Conservation (phyloP, 495 filamentous ascomycete species). For the Pseudotulostoma volvatum region DNA sequence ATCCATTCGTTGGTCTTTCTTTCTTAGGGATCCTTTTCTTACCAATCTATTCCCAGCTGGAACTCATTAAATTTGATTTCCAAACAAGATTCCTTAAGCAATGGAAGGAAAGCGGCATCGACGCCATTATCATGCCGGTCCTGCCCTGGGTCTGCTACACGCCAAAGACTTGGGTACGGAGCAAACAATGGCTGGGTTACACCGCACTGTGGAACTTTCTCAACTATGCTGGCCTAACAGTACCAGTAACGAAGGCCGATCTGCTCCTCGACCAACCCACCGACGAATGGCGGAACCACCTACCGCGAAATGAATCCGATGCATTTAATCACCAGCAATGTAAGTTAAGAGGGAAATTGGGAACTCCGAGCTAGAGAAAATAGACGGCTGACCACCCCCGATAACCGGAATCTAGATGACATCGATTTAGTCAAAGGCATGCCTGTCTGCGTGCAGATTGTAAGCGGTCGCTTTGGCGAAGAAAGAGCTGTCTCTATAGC, state of each 20-base stretch:
- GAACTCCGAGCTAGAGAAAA: no score
- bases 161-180: conserved; percentile 32
- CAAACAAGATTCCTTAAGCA: conserved; percentile 23
- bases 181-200: conserved; percentile 43
- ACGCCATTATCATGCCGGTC: conserved; percentile 50
- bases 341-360: no score
- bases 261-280: conserved; percentile 14
- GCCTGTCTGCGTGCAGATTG: conserved; percentile 39
- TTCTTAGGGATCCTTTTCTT: no score
- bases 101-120: conserved; percentile 42
- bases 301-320: conserved; percentile 24
- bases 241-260: conserved; percentile 35
- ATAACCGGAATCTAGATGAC: conserved; percentile 16
- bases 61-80: conserved; percentile 19
- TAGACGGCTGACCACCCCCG: background rate
- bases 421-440: conserved; percentile 31
- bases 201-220: conserved; percentile 53
- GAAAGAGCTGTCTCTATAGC: conserved; percentile 32
- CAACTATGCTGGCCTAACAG: conserved; percentile 43
- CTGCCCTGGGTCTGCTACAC: conserved; percentile 36
- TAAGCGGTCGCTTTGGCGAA: conserved; percentile 31
- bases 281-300: conserved; percentile 19
- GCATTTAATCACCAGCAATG: conserved; percentile 29
- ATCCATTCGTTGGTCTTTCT: no score
- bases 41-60: conserved; percentile 13